These are phyloP conservation scores for Neonectria punicea DNA, from an alignment of 2,329 filamentous ascomycete genomes.

Conservation along the genomic window DNA sequence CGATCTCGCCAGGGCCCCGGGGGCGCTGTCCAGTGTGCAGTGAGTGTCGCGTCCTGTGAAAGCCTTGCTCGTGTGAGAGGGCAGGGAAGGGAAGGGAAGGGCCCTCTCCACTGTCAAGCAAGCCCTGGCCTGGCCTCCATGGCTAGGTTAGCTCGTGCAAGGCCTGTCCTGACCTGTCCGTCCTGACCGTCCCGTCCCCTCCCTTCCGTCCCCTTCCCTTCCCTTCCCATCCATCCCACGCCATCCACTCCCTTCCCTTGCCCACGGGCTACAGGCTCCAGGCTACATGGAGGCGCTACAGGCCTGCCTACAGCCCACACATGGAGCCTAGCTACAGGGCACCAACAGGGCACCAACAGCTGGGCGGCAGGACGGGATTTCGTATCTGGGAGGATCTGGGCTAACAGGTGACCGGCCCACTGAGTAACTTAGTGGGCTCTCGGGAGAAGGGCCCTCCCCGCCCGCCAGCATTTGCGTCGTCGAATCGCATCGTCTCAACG, in stretches of 20 bases:
- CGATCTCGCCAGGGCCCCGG: conserved; percentile 37
- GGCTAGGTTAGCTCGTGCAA: not conserved
- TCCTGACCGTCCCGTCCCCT: conserved; percentile 19
- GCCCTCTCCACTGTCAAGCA: not conserved
- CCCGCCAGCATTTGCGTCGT: conserved; percentile 30
- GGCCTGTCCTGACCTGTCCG: not conserved
- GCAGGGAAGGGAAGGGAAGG: not conserved
- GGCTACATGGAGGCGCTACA: not conserved
- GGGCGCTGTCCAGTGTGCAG: conserved; percentile 1
- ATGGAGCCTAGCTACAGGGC: not conserved
- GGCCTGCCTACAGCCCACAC: no score
- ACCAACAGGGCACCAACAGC: not conserved
- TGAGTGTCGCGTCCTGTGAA: not conserved
- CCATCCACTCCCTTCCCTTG: conserved; percentile 24
- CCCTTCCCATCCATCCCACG: conserved; percentile 7
- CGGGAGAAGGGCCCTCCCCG: conserved; percentile 35
- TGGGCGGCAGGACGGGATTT: conserved; percentile 30
- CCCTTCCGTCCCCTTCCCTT: conserved; percentile 5
- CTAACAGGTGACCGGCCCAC: conserved; percentile 43
- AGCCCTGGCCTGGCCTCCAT: no score
- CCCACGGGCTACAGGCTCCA: not conserved
- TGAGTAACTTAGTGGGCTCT: conserved; percentile 30
- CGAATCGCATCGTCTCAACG: conserved; percentile 40
- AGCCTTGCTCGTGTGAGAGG: no score
- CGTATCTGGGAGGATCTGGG: conserved; percentile 42